A percentile compares a stretch with the other conserved stretches of the same genome.
Conservation (phyloP, 148 eudicot species). For the Persicaria tinctoria region DNA sequence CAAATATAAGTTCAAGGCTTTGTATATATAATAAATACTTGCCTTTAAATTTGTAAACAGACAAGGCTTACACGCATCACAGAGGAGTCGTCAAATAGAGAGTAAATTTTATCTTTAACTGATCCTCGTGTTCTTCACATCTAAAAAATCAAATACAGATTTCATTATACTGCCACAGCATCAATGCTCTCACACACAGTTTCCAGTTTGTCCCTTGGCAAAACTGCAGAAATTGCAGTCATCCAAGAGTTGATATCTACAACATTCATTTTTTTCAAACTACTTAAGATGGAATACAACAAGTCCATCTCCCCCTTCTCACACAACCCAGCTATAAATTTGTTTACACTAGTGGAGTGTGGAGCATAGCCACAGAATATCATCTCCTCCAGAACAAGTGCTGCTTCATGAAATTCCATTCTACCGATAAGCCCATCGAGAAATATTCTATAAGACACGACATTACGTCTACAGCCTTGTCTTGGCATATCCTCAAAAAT, state of each 20-base stretch:
- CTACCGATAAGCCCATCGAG: slow-evolving; percentile 49
- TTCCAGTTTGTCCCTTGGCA: slow-evolving; percentile 16
- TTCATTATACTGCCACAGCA: slow-evolving; percentile 7
- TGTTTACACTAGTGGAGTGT: slow-evolving; percentile 29
- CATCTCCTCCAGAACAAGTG: slow-evolving; percentile 72
- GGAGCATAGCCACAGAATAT: slow-evolving; percentile 55
- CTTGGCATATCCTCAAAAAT: slow-evolving; percentile 68
- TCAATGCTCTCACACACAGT: slow-evolving; percentile 24
- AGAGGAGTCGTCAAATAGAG: neutral
- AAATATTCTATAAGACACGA: slow-evolving; percentile 48
- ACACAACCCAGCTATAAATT: slow-evolving; percentile 28
- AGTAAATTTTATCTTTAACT: neutral
- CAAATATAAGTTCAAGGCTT: neutral
- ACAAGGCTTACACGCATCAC: neutral
- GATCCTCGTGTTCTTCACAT: neutral
- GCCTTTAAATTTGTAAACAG: neutral
- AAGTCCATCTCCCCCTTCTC: slow-evolving; percentile 27
- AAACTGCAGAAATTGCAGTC: slow-evolving; percentile 27
- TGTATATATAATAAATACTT: neutral
- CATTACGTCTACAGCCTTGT: slow-evolving; percentile 57
- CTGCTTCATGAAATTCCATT: slow-evolving; percentile 44
- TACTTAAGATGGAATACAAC: slow-evolving; percentile 32
- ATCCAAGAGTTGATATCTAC: slow-evolving; percentile 46
- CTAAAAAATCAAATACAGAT: neutral
- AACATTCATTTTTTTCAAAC: slow-evolving; percentile 37